A percentile compares a stretch with the other conserved stretches of the same genome.
phyloP scores from a whole-genome alignment of 352 stramenopile species.

The Lagenidium giganteum region DNA sequence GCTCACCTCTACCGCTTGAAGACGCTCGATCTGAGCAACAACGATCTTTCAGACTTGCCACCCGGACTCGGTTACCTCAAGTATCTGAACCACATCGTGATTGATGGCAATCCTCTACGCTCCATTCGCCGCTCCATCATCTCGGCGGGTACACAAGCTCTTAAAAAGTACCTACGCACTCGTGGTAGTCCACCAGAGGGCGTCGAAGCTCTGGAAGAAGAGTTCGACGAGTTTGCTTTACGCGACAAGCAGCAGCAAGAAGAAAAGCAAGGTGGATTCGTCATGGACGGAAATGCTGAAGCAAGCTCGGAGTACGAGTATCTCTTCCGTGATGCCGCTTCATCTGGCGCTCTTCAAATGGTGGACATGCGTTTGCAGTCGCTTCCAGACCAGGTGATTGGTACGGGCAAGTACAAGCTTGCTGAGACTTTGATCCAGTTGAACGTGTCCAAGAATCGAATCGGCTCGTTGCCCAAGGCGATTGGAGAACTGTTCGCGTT shows the following conservation, averaged over 20 bases:
- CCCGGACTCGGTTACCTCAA: constrained; percentile 70
- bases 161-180: constrained; percentile 84
- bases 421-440: constrained; percentile 47
- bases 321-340: constrained; percentile 59
- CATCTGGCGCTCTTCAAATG: constrained; percentile 48
- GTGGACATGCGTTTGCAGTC: constrained; percentile 46
- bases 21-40: constrained; percentile 82
- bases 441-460: constrained; percentile 68
- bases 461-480: constrained; percentile 31
- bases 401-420: constrained; percentile 45
- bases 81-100: constrained; percentile 63
- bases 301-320: constrained; percentile 38
- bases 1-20: constrained; percentile 67
- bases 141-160: constrained; percentile 47
- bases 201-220: constrained; percentile 59
- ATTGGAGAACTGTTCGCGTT: constrained; percentile 52
- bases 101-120: constrained; percentile 73
- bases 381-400: constrained; percentile 30
- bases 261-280: constrained; percentile 15
- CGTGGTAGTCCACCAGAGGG: constrained; percentile 52
- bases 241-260: constrained; percentile 39
- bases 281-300: constrained; percentile 12
- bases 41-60: constrained; percentile 69
- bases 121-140: constrained; percentile 70
- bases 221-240: constrained; percentile 64